Evolutionary conservation across 108 stramenopile species (phyloP).

Genomic region (Skeletonema potamos): DNA sequence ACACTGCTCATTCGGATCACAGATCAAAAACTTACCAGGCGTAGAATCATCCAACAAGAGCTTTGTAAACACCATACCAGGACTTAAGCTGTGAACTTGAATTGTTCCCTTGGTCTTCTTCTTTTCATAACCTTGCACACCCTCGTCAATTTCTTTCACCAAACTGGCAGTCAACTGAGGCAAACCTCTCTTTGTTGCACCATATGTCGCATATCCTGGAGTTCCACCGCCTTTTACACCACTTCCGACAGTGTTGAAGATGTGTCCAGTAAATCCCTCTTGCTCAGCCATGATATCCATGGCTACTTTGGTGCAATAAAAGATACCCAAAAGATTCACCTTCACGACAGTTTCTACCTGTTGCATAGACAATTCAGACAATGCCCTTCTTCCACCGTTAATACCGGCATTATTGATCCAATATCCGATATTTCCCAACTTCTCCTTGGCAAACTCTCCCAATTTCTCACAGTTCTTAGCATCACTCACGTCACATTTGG

Average conservation of each 20-base stretch:
- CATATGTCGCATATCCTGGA: slow-evolving; percentile 91
- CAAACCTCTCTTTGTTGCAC: slow-evolving; percentile 90
- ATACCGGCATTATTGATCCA: slow-evolving; percentile 95
- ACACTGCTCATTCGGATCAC: not conserved
- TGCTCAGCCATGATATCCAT: slow-evolving; percentile 88
- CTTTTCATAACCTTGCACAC: slow-evolving; percentile 88
- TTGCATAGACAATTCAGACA: slow-evolving; percentile 70
- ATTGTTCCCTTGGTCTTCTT: slow-evolving; percentile 70
- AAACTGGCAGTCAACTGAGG: slow-evolving; percentile 87
- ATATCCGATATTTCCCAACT: slow-evolving; percentile 83
- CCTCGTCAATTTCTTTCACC: slow-evolving; percentile 85
- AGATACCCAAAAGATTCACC: slow-evolving; percentile 85
- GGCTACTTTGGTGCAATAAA: slow-evolving; percentile 85
- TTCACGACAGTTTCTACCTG: slow-evolving; percentile 86
- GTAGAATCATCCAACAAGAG: slow-evolving; percentile 89
- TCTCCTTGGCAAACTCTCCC: slow-evolving; percentile 75
- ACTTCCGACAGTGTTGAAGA: slow-evolving; percentile 91
- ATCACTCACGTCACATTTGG: slow-evolving; percentile 87
- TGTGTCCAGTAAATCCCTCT: slow-evolving; percentile 77
- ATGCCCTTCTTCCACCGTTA: slow-evolving; percentile 85
- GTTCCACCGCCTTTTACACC: slow-evolving; percentile 93
- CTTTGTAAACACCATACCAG: slow-evolving; percentile 93
- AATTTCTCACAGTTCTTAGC: slow-evolving; percentile 57
- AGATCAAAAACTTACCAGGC: slow-evolving; percentile 39
- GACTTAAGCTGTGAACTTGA: slow-evolving; percentile 84